These are phyloP conservation scores for Aspergillus ellipticus DNA, from an alignment of 495 filamentous ascomycete genomes.

Conservation along the genomic window DNA sequence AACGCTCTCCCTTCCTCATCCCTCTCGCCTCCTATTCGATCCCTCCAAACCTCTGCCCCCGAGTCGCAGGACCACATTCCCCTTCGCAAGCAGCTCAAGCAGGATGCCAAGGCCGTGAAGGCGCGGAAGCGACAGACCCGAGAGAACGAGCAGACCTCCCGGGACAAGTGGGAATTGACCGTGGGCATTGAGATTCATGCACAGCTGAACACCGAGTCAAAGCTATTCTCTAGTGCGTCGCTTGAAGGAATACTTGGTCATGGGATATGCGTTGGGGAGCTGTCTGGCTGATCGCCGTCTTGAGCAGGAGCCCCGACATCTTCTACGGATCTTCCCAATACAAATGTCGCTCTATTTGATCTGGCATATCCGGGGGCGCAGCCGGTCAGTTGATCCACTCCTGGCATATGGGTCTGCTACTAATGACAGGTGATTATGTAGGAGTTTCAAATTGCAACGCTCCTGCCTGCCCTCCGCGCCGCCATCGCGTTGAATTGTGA, in stretches of 20 bases:
- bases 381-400: slow-evolving; percentile 45
- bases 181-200: slow-evolving; percentile 98
- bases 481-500: slow-evolving; percentile 80
- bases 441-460: slow-evolving; percentile 74
- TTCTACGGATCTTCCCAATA: slow-evolving; percentile 69
- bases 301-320: slow-evolving; percentile 60
- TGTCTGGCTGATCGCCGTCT: slow-evolving; percentile 3
- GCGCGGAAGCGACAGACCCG: slow-evolving; percentile 34
- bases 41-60: slow-evolving; percentile 21
- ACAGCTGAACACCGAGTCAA: slow-evolving; percentile 79
- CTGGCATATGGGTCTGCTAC: background rate
- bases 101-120: slow-evolving; percentile 56
- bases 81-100: slow-evolving; percentile 71
- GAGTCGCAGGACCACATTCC: slow-evolving; percentile 41
- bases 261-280: background rate
- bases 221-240: slow-evolving; percentile 73
- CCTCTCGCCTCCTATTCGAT: slow-evolving; percentile 14
- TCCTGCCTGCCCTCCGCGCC: slow-evolving; percentile 86
- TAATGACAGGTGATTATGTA: slow-evolving; percentile 10
- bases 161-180: slow-evolving; percentile 75
- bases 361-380: slow-evolving; percentile 85
- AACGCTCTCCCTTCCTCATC: slow-evolving; percentile 8
- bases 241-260: background rate
- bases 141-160: slow-evolving; percentile 34
- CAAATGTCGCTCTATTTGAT: slow-evolving; percentile 84